Evolutionary conservation across 2,329 filamentous ascomycete genomes (phyloP), one percentile per base, ranked within the genome.

Genomic region (Volutella citrinella): DNA sequence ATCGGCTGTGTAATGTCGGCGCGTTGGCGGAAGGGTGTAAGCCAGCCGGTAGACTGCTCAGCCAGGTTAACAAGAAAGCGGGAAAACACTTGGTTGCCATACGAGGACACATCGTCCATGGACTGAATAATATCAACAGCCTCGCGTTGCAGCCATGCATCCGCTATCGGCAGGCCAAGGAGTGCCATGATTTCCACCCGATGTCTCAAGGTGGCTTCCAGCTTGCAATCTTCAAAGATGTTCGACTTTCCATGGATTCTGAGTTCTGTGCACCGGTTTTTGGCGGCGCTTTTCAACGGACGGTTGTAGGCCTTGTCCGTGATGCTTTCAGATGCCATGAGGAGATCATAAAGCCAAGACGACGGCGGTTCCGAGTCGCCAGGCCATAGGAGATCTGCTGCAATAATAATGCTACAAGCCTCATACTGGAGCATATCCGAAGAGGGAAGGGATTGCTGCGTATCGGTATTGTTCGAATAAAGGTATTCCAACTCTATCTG

Each of bases 261-360:
- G 21, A 78, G 61, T 5, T 59, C 62, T 2, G 66, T 62, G 38
- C 76, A 52, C 23, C 64, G 67, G 49, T 65, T 71, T 43, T 76
- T 71, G 9, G 59, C 57, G 14, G 65, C 63, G 4, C 60, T 56
- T 43, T 70, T 60, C 14, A 75, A 60, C 3, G 71, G 71, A 30
- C 66, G 63, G 39, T 76, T 66, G 28, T 65, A 65, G 10, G 73
- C 74, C 37, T 62, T 61, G 22, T 61, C 57, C 7, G 64, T 57
- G 3, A 68, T 46, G 6, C 60, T 57, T 2, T 68, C 65, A 2
- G 66, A 64, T 18, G 65, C 68, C 61, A 80, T 66, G 34, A 82
- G 59, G 8, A 82, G 55, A 48, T 82, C 78, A 42, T 74, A 70
- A 32, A 82, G 65, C 78, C 78, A 82, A 3, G 66, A 65, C 17